Evolutionary conservation across 169 alveolate genomes (phyloP), one percentile per base, ranked within the genome.

Genomic region (Babesia sp.): DNA sequence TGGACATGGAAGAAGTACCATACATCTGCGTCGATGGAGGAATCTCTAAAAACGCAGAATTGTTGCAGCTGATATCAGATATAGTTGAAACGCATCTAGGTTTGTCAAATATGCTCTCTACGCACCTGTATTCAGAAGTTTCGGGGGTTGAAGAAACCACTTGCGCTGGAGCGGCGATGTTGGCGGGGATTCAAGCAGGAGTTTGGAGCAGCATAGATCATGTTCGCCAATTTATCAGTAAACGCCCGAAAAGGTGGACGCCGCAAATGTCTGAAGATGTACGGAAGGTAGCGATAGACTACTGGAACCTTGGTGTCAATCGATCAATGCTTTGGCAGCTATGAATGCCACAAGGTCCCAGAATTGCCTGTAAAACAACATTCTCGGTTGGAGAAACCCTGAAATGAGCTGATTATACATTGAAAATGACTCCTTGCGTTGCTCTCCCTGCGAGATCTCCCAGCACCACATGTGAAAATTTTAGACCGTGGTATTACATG

Each of bases 11-110:
- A 41, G 71, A 80, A 59, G 84, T 94, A 2, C 85, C 90, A 5
- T 81, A 78, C 60, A 80, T 96, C 55, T 70, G 86, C 64, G 96
- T 95, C 24, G 98, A 94, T 78, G 98, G 98, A 22, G 98, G 98
- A 16, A 74, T 92, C 77, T 84, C 96, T 29, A 83, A 90, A 56
- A 96, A 94, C 81, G 63, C 71, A 24, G 91, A 88, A 29, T 80
- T 94, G 9, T 63, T 94, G 88, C 91, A 94, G 55, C 79, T 91
- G 16, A 84, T 91, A 71, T 89, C 97, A 7, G 96, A 96, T 71
- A 80, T 94, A 24, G 70, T 86, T 20, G 72, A 88, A 34, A 84
- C 85, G 20, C 50, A 82, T 22, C 74, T 95, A 31, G 90, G 91
- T 75, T 58, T 44, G 48, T 67, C 72, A 0, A 42, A 28, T 24